Conservation (phyloP, 257 asterid species). For the Nicotiana paniculata region DNA sequence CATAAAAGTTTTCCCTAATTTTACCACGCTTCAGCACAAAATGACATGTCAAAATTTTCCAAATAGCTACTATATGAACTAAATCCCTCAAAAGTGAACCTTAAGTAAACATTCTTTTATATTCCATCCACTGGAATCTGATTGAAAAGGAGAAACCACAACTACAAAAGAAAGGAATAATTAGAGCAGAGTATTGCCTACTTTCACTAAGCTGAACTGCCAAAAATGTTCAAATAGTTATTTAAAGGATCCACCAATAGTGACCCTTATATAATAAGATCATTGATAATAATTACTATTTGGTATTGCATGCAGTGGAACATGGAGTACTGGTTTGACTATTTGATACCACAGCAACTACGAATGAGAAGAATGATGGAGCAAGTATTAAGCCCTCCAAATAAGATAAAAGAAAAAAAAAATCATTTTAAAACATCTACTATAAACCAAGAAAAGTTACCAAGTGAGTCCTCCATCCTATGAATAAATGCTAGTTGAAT, state of each 20-base stretch:
- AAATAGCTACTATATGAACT: neutral
- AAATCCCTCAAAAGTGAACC: neutral
- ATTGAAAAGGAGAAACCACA: neutral
- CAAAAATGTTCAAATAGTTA: neutral
- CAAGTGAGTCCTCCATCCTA: constrained; percentile 70
- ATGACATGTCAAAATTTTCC: neutral
- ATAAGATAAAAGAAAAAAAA: neutral
- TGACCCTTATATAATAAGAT: neutral
- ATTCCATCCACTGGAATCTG: neutral
- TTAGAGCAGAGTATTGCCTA: neutral
- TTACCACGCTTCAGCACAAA: neutral
- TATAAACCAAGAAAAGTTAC: constrained; percentile 31
- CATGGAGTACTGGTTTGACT: neutral
- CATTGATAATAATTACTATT: neutral
- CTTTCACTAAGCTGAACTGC: neutral
- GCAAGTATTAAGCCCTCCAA: neutral
- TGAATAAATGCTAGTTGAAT: constrained; percentile 59
- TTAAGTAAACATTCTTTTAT: neutral
- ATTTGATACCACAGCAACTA: neutral
- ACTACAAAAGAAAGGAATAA: neutral
- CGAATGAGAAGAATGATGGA: neutral
- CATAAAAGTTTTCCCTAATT: neutral
- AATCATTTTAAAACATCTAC: neutral
- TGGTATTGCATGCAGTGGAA: neutral
- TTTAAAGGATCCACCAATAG: neutral